phyloP scores from a whole-genome alignment of 2,329 filamentous ascomycete species.

The Fusarium verticillioides region DNA sequence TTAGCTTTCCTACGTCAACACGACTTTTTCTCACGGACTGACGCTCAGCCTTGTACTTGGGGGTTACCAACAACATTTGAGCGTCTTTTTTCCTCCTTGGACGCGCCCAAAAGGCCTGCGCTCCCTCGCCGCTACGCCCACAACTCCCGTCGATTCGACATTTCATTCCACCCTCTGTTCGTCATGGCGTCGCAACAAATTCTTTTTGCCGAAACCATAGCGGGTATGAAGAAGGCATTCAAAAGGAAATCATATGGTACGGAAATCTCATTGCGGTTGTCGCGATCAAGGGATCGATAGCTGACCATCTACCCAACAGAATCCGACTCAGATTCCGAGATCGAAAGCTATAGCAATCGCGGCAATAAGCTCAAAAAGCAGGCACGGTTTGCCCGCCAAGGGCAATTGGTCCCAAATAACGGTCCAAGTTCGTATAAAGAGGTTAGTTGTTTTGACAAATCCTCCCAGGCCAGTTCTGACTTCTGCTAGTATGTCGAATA shows the following conservation, averaged over 20 bases:
- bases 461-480: constrained; percentile 40
- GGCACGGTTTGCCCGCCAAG: constrained; percentile 76
- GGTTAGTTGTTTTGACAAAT: constrained; percentile 55
- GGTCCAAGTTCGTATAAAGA: constrained; percentile 78
- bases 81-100: background rate
- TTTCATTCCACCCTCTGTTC: constrained; percentile 22
- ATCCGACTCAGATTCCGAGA: constrained; percentile 80
- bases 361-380: constrained; percentile 83
- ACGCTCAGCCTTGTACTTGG: background rate
- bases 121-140: constrained; percentile 34
- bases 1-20: constrained; percentile 18
- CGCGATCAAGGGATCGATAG: constrained; percentile 1
- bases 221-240: constrained; percentile 74
- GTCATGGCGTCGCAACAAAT: constrained; percentile 66
- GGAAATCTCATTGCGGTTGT: constrained; percentile 13
- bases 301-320: constrained; percentile 60
- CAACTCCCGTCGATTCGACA: constrained; percentile 22
- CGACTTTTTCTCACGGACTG: background rate
- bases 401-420: constrained; percentile 73
- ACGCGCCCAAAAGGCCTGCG: constrained; percentile 16
- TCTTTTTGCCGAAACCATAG: constrained; percentile 73
- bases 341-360: constrained; percentile 76
- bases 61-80: background rate
- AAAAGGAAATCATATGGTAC: constrained; percentile 72
- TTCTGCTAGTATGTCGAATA: constrained; percentile 73